phyloP scores from a whole-genome alignment of 768 basidiomycete genomes.

The Amanita brunnescens region DNA sequence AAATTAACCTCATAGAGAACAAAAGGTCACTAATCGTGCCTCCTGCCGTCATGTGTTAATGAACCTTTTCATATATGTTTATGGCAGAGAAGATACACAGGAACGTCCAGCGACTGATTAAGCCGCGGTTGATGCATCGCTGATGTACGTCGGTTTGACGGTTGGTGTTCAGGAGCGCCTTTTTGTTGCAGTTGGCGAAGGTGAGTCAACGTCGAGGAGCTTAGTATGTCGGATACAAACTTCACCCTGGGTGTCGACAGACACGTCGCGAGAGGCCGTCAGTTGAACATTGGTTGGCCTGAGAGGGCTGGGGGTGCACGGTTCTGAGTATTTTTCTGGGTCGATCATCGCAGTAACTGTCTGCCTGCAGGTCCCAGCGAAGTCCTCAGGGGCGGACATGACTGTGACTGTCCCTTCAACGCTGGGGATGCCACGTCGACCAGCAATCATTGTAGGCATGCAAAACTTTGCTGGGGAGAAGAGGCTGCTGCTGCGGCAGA shows the following conservation, averaged over 20 bases:
- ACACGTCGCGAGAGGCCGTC: background rate
- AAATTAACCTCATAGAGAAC: no score
- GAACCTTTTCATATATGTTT: no score
- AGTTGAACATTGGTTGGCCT: background rate
- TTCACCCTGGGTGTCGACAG: background rate
- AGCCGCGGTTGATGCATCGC: background rate
- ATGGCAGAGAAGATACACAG: background rate
- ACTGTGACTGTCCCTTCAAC: slow-evolving; percentile 1
- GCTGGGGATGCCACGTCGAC: slow-evolving; percentile 9
- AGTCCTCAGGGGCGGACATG: background rate
- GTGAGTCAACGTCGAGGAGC: background rate
- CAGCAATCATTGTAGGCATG: slow-evolving; percentile 19
- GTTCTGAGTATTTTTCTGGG: background rate
- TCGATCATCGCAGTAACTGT: background rate
- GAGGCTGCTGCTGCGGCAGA: slow-evolving; percentile 13
- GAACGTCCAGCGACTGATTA: no score
- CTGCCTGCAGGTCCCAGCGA: background rate
- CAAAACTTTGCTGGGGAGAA: slow-evolving; percentile 18
- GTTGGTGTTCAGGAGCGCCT: background rate
- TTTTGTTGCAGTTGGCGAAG: background rate
- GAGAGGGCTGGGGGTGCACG: background rate
- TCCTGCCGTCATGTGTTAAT: no score
- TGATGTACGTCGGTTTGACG: background rate
- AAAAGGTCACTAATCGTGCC: no score
- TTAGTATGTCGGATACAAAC: background rate